phyloP scores from a whole-genome alignment of 169 alveolate species.

The Neospora caninum region DNA sequence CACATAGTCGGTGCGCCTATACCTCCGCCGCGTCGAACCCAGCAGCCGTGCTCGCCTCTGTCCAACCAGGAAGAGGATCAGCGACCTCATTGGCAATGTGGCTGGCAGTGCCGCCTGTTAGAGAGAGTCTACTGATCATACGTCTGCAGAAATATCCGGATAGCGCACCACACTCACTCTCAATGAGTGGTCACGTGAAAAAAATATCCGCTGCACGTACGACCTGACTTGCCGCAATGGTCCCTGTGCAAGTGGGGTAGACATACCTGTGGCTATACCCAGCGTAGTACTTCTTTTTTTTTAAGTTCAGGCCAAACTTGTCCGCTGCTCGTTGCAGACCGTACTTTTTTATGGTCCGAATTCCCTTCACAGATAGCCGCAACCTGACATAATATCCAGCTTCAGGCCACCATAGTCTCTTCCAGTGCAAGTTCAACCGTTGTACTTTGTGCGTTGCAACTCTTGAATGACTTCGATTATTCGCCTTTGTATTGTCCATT shows the following conservation, averaged over 20 bases:
- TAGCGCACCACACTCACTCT: no score
- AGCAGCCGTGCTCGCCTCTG: not conserved
- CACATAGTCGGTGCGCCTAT: not conserved
- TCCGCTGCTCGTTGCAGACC: constrained; percentile 85
- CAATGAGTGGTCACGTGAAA: not conserved
- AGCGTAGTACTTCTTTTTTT: constrained; percentile 82
- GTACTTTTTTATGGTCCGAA: constrained; percentile 83
- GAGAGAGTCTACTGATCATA: not conserved
- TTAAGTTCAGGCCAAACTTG: constrained; percentile 80
- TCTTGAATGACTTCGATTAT: constrained; percentile 80
- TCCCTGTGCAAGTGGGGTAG: not conserved
- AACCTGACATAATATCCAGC: constrained; percentile 79
- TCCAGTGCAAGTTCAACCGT: constrained; percentile 81
- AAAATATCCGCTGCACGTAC: not conserved
- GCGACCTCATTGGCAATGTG: not conserved
- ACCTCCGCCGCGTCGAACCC: not conserved
- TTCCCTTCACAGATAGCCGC: constrained; percentile 82
- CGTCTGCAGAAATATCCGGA: not conserved
- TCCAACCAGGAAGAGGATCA: not conserved
- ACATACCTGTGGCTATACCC: constrained; percentile 74
- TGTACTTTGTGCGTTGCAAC: constrained; percentile 79
- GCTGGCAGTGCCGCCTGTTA: not conserved
- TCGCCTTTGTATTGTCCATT: constrained; percentile 87
- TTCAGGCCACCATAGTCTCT: constrained; percentile 82
- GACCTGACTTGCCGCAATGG: not conserved